phyloP scores from a whole-genome alignment of 2,329 filamentous ascomycete genomes.

The Knufia petricola region DNA sequence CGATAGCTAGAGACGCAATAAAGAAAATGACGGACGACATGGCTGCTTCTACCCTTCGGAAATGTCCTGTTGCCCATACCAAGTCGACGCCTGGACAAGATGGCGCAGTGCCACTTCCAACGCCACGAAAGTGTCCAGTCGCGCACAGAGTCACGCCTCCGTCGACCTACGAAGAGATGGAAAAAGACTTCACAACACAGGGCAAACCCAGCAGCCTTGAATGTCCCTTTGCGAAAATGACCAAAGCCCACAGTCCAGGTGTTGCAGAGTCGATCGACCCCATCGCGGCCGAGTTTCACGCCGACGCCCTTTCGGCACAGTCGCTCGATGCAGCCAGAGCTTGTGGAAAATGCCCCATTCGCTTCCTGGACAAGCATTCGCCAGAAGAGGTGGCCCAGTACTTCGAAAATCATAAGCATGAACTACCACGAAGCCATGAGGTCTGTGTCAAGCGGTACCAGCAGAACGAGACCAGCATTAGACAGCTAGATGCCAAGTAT shows the following conservation, averaged over 20 bases:
- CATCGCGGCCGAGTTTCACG: slow-evolving; percentile 40
- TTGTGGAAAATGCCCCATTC: slow-evolving; percentile 71
- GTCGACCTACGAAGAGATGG: slow-evolving; percentile 43
- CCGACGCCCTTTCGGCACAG: slow-evolving; percentile 39
- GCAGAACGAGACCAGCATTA: slow-evolving; percentile 73
- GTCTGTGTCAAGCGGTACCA: slow-evolving; percentile 86
- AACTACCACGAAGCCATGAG: slow-evolving; percentile 86
- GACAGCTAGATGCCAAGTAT: slow-evolving; percentile 87
- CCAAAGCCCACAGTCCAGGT: slow-evolving; percentile 28
- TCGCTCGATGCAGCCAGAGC: slow-evolving; percentile 42
- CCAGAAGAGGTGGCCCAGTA: slow-evolving; percentile 89
- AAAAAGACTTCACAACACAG: slow-evolving; percentile 82
- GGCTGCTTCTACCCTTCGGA: slow-evolving; percentile 25
- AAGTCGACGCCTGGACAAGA: slow-evolving; percentile 17
- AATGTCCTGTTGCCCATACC: slow-evolving; percentile 22
- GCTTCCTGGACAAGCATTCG: slow-evolving; percentile 83
- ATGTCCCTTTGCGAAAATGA: slow-evolving; percentile 64
- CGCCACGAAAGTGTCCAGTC: slow-evolving; percentile 19
- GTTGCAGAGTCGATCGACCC: slow-evolving; percentile 34
- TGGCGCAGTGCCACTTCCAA: neutral
- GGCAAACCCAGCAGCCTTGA: slow-evolving; percentile 69
- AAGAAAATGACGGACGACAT: slow-evolving; percentile 21
- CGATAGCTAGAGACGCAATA: slow-evolving; percentile 33
- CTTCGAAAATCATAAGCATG: slow-evolving; percentile 90
- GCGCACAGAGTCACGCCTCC: slow-evolving; percentile 10